Conservation (phyloP, 345 rosid genomes). For the Populus simonii region DNA sequence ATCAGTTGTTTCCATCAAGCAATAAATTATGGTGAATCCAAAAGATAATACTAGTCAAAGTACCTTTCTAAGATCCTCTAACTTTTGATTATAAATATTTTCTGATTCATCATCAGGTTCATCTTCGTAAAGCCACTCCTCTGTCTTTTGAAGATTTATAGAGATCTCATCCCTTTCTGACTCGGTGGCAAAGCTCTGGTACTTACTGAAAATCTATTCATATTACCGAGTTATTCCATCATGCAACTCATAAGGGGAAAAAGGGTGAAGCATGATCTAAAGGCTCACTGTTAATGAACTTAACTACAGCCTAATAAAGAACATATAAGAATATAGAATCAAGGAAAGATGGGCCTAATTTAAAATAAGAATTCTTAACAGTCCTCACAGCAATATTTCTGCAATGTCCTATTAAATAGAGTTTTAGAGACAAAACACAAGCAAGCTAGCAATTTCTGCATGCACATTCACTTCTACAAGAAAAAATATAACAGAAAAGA, state of each 20-base stretch:
- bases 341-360: not conserved
- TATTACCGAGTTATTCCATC: not conserved
- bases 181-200: slow-evolving; percentile 57
- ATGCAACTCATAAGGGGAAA: not conserved
- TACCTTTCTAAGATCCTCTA: slow-evolving; percentile 87
- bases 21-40: not conserved
- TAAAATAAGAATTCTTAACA: too few species aligned
- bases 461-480: too few species aligned
- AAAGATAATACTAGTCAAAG: not conserved
- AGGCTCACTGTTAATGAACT: not conserved
- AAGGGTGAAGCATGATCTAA: not conserved
- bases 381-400: not conserved
- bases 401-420: not conserved
- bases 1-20: slow-evolving; percentile 13
- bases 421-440: not conserved
- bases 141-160: slow-evolving; percentile 62
- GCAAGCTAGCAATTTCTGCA: not conserved
- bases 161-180: slow-evolving; percentile 56
- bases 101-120: slow-evolving; percentile 95
- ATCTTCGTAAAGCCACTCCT: slow-evolving; percentile 91
- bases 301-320: not conserved
- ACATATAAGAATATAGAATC: not conserved
- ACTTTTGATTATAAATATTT: slow-evolving; percentile 79
- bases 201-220: slow-evolving; percentile 55
- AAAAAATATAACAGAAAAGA: too few species aligned